Evolutionary conservation across 345 rosid species (phyloP).

Genomic region (Turnera subulata): DNA sequence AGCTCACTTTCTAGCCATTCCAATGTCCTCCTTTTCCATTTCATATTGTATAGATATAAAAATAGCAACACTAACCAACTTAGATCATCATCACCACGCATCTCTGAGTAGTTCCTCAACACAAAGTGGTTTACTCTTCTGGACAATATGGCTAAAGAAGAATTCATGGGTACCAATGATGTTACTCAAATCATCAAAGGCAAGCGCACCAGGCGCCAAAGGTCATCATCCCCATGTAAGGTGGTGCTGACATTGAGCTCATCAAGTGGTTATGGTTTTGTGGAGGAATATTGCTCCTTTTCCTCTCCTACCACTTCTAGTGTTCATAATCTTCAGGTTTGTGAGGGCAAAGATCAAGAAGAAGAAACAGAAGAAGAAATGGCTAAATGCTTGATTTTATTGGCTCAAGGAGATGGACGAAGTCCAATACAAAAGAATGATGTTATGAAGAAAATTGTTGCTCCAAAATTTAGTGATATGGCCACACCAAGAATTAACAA

Average conservation of each 20-base stretch:
- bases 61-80: too few species aligned
- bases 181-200: constrained; percentile 39
- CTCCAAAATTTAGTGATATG: constrained; percentile 32
- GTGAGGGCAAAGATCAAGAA: constrained; percentile 44
- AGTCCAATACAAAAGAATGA: not conserved
- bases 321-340: constrained; percentile 11
- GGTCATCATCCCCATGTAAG: constrained; percentile 47
- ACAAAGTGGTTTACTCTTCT: too few species aligned
- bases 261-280: constrained; percentile 40
- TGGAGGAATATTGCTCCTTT: constrained; percentile 29
- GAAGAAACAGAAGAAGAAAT: constrained; percentile 93
- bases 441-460: constrained; percentile 7
- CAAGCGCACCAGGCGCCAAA: constrained; percentile 77
- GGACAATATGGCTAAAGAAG: constrained; percentile 6
- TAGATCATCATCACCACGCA: too few species aligned
- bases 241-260: constrained; percentile 38
- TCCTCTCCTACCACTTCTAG: constrained; percentile 41
- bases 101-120: too few species aligned
- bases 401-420: constrained; percentile 59
- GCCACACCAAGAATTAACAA: constrained; percentile 22
- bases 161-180: constrained; percentile 13
- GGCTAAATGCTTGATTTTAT: constrained; percentile 86
- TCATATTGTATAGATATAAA: too few species aligned
- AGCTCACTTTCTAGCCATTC: too few species aligned
- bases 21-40: too few species aligned